phyloP scores from a whole-genome alignment of 2,329 filamentous ascomycete genomes.

The Dothidotthia symphoricarpi region DNA sequence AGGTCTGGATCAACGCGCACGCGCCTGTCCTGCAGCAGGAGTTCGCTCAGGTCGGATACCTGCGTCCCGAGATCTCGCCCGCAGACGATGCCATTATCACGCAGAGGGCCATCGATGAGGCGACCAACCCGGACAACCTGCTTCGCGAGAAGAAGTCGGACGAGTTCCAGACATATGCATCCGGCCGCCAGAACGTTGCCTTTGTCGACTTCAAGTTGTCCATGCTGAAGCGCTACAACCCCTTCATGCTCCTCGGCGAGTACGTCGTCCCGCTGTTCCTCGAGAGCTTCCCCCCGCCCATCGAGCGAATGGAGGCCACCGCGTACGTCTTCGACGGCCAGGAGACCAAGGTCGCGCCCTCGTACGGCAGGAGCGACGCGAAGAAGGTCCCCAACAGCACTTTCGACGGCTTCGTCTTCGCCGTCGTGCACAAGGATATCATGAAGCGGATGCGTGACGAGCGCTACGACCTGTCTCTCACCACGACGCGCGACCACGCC shows the following conservation, averaged over 20 bases:
- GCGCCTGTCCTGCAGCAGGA: conserved; percentile 70
- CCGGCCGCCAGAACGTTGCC: conserved; percentile 87
- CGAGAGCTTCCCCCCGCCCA: conserved; percentile 68
- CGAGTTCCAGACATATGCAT: conserved; percentile 84
- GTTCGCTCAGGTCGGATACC: conserved; percentile 83
- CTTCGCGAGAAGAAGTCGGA: conserved; percentile 85
- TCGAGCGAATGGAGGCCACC: conserved; percentile 72
- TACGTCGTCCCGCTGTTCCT: conserved; percentile 70
- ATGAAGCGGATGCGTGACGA: conserved; percentile 91
- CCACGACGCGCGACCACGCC: conserved; percentile 84
- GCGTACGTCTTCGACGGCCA: conserved; percentile 90
- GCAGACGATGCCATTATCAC: conserved; percentile 40
- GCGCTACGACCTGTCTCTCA: conserved; percentile 91
- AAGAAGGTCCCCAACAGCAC: conserved; percentile 62
- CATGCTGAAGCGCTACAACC: conserved; percentile 85
- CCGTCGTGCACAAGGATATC: conserved; percentile 87
- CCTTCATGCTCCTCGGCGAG: conserved; percentile 66
- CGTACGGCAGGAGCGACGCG: conserved; percentile 60
- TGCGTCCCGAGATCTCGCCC: conserved; percentile 50
- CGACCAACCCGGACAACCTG: conserved; percentile 56
- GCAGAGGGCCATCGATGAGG: conserved; percentile 42
- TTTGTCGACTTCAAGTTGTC: conserved; percentile 84
- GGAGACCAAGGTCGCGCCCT: conserved; percentile 72
- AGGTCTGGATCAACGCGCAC: conserved; percentile 75
- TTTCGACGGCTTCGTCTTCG: conserved; percentile 93